Evolutionary conservation across 345 rosid species (phyloP), one percentile per base, ranked within the genome.

Genomic region (Noccaea bulbosa): DNA sequence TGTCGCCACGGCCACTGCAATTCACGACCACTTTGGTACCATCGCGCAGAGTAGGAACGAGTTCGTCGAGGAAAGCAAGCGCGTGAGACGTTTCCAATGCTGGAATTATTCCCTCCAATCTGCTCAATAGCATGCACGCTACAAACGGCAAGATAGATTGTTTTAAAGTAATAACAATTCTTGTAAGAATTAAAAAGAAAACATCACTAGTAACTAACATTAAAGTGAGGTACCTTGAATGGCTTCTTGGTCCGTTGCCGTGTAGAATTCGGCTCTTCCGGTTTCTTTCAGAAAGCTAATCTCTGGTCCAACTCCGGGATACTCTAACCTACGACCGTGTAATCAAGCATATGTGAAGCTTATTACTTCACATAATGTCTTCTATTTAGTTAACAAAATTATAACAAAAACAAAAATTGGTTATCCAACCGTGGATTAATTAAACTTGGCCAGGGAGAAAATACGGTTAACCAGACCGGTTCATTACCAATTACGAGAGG

Each of bases 251-350:
- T 93, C 97, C 0, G 92, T 88, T 12, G 81, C 89, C 11, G 85
- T 73, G 44, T 86, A 57, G 61, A 87, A 85, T 67, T 91, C 91
- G 0, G 86, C 96, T 8, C 91, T 87, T 32, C 85, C 83, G 0
- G 82, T 78, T 44, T 93, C 94, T 67, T 83, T 91, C 8, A 90
- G 80, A 69, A 72, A 86, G 77, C 97, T 88, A 48, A 87, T 62
- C 61, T 90, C 92, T 0, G 98, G 98, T 7, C 94, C 83, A 53
- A 91, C 97, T 14, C 94, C 96, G 0, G 96, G 96, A 62, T 86
- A 90, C 58, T 88, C 91, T 7, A 90, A 61, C 80, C 97, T 93
- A 77, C 38, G 45, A 7, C 32, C 11, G 47, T 48, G 27, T 37
- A 54, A 24, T 32, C 49, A 49, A 40, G 20, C 47, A 59, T 24